A percentile compares a stretch with the other conserved stretches of the same genome.
Conservation (phyloP, 2,329 filamentous ascomycete species). For the Colletotrichum melonis region DNA sequence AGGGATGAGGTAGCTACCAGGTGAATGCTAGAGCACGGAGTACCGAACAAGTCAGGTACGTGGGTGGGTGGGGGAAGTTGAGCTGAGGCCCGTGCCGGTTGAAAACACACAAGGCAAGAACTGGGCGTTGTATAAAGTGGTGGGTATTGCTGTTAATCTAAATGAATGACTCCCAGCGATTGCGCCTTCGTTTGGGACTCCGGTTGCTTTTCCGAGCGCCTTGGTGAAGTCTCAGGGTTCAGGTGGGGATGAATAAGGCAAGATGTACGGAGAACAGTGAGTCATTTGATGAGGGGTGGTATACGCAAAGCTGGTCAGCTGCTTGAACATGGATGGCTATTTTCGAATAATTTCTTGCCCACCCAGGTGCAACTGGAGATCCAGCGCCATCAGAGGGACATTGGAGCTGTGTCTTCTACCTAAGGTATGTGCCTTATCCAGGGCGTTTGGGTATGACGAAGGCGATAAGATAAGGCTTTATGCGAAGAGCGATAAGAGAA, state of each 20-base stretch:
- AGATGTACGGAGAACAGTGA: conserved; percentile 2
- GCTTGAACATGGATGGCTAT: not conserved
- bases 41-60: conserved; percentile 3
- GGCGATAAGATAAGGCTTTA: conserved; percentile 1
- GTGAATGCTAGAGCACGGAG: conserved; percentile 7
- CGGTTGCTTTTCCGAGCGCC: not conserved
- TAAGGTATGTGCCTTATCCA: too few relatives aligned
- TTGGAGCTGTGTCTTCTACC: not conserved
- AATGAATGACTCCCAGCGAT: not conserved
- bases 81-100: conserved; percentile 23
- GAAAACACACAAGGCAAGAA: conserved; percentile 1
- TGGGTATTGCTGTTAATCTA: not conserved
- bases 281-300: conserved; percentile 9
- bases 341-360: not conserved
- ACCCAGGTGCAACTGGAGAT: not conserved
- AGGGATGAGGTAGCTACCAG: conserved; percentile 4
- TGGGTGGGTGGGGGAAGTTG: not conserved
- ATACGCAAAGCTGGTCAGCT: not conserved
- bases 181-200: not conserved
- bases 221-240: not conserved
- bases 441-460: not conserved
- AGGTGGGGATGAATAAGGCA: not conserved
- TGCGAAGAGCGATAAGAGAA: not conserved
- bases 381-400: not conserved
- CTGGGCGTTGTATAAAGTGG: not conserved